These are phyloP conservation scores for Lotus japonicus DNA, from an alignment of 306 rosid species.

Conservation along the genomic window DNA sequence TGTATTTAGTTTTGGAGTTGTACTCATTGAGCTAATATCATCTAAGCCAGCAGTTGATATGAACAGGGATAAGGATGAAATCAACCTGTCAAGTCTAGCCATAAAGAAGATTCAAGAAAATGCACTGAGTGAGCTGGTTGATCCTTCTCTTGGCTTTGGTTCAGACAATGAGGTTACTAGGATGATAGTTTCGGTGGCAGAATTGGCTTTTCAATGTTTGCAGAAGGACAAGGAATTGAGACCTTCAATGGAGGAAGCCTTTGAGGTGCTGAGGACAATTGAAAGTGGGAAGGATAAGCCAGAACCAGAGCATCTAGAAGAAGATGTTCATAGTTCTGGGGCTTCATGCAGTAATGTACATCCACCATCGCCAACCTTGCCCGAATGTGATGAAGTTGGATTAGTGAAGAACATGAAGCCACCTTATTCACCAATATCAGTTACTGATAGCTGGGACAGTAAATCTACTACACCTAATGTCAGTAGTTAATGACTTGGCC, in stretches of 20 bases:
- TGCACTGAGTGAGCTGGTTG: conserved; percentile 37
- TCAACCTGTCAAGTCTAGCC: conserved; percentile 51
- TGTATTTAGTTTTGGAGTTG: background rate
- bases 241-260: conserved; percentile 61
- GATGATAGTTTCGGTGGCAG: conserved; percentile 46
- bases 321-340: background rate
- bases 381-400: conserved; percentile 27
- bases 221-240: conserved; percentile 54
- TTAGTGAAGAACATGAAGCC: conserved; percentile 23
- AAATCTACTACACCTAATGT: conserved; percentile 28
- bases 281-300: conserved; percentile 16
- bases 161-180: conserved; percentile 31
- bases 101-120: conserved; percentile 38
- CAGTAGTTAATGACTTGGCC: conserved; percentile 20
- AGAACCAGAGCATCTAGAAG: conserved; percentile 3
- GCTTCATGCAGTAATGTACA: background rate
- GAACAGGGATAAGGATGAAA: conserved; percentile 43
- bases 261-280: conserved; percentile 34
- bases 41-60: conserved; percentile 65
- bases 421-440: conserved; percentile 35
- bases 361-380: conserved; percentile 13
- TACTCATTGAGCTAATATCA: conserved; percentile 51
- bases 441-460: conserved; percentile 47
- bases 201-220: conserved; percentile 61
- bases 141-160: conserved; percentile 40